Evolutionary conservation across 768 basidiomycete genomes (phyloP).

Genomic region (Lentinula lateritia): DNA sequence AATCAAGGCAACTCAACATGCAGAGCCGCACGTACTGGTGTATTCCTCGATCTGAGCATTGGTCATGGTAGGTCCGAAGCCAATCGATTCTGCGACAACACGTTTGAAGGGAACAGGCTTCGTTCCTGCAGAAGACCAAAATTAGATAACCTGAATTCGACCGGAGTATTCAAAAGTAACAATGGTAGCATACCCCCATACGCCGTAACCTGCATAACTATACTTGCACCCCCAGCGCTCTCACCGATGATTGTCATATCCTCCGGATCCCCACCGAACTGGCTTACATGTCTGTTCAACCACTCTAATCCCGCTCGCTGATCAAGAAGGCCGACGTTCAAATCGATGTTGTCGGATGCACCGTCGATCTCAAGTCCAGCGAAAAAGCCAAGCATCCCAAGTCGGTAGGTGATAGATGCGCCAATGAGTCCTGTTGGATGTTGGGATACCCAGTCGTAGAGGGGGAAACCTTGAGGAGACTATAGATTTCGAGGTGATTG

Average conservation of each 20-base stretch:
- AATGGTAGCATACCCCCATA: conserved; percentile 27
- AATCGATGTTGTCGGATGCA: conserved; percentile 15
- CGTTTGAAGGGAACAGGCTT: conserved; percentile 32
- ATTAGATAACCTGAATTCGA: background rate
- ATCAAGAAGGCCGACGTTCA: conserved; percentile 28
- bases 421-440: conserved; percentile 18
- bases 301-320: conserved; percentile 30
- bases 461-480: conserved; percentile 42
- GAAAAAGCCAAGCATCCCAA: conserved; percentile 17
- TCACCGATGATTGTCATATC: conserved; percentile 34
- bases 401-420: conserved; percentile 17
- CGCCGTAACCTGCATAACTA: conserved; percentile 39
- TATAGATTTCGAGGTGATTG: conserved; percentile 6
- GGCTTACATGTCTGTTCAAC: conserved; percentile 39
- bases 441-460: conserved; percentile 43
- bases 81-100: conserved; percentile 38
- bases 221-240: conserved; percentile 38
- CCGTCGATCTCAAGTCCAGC: conserved; percentile 5
- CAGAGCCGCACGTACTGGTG: conserved; percentile 21
- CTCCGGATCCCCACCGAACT: conserved; percentile 42
- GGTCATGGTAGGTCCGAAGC: conserved; percentile 30
- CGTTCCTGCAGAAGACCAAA: conserved; percentile 14
- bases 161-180: background rate
- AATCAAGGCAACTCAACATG: background rate
- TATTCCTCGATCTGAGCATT: conserved; percentile 20